Conservation (phyloP, 2,329 filamentous ascomycete species). For the Leptographium lundbergii region DNA sequence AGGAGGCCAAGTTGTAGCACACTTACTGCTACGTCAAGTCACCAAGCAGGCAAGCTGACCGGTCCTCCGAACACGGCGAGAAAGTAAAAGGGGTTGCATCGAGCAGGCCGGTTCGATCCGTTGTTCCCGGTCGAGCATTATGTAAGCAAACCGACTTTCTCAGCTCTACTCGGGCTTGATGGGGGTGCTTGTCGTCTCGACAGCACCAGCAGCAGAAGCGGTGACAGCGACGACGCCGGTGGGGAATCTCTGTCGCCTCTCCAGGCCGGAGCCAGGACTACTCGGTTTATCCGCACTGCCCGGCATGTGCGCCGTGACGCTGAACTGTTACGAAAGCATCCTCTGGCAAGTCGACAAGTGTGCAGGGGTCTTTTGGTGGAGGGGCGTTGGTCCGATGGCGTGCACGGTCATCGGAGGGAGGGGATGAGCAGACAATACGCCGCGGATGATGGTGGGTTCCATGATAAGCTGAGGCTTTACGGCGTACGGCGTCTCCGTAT, state of each 20-base stretch:
- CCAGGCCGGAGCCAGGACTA: conserved; percentile 4
- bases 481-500: neutral
- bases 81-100: neutral
- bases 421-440: too few relatives aligned
- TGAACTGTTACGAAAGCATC: conserved; percentile 4
- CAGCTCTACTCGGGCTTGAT: neutral
- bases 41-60: neutral
- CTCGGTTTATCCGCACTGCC: conserved; percentile 1
- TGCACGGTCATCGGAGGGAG: neutral
- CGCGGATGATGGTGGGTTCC: too few relatives aligned
- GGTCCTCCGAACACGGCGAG: neutral
- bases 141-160: neutral
- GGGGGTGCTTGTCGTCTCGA: neutral
- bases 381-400: neutral
- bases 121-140: neutral
- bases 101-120: too few relatives aligned
- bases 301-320: neutral
- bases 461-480: neutral
- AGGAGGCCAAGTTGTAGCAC: neutral
- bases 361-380: neutral
- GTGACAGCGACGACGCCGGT: neutral
- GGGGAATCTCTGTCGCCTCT: neutral
- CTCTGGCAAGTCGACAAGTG: conserved; percentile 2
- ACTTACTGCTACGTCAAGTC: neutral
- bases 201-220: neutral